These are phyloP conservation scores for Rachicladosporium sp. DNA, from an alignment of 2,329 filamentous ascomycete species.

Conservation along the genomic window DNA sequence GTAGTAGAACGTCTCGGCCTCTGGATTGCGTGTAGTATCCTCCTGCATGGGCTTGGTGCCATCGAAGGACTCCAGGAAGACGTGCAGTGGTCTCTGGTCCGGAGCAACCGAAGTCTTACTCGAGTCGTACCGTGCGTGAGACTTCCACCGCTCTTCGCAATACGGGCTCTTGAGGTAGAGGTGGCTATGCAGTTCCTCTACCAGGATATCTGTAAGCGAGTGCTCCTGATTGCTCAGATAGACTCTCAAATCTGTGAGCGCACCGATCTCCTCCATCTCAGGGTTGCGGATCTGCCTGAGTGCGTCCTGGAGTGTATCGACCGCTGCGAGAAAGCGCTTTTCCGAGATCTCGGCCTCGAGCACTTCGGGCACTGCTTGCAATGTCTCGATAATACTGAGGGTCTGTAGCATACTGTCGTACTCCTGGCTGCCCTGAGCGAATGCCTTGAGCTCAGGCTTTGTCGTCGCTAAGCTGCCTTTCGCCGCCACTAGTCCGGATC, in stretches of 20 bases:
- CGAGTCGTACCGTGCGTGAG: constrained; percentile 48
- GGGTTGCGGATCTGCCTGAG: constrained; percentile 72
- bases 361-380: constrained; percentile 81
- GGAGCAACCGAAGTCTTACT: constrained; percentile 19
- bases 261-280: constrained; percentile 83
- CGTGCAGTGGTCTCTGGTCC: constrained; percentile 43
- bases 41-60: constrained; percentile 53
- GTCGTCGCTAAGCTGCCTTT: constrained; percentile 75
- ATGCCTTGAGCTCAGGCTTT: constrained; percentile 78
- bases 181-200: constrained; percentile 96
- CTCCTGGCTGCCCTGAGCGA: constrained; percentile 74
- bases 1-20: constrained; percentile 91
- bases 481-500: constrained; percentile 68
- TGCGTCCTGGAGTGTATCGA: constrained; percentile 82
- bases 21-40: constrained; percentile 84
- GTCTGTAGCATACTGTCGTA: constrained; percentile 84
- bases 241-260: constrained; percentile 68
- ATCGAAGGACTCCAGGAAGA: constrained; percentile 46
- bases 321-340: constrained; percentile 85
- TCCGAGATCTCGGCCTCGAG: constrained; percentile 91
- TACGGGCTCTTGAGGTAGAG: constrained; percentile 96
- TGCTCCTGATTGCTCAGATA: constrained; percentile 92
- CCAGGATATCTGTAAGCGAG: constrained; percentile 79
- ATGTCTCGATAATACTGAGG: constrained; percentile 59
- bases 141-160: constrained; percentile 91